phyloP scores from a whole-genome alignment of 2,329 filamentous ascomycete species.

The Calonectria crousiana region DNA sequence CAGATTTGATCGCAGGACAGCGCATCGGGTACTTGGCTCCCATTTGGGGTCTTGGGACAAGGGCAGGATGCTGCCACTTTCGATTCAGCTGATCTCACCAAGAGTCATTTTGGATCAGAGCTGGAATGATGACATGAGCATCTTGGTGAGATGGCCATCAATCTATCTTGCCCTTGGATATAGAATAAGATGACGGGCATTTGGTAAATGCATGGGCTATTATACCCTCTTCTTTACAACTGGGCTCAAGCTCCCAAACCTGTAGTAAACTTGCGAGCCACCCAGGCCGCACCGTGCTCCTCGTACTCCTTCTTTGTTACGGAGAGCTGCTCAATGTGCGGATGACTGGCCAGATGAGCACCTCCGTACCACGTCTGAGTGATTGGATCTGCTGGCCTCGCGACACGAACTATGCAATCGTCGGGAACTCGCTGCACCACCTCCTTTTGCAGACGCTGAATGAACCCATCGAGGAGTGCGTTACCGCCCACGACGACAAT shows the following conservation, averaged over 20 bases:
- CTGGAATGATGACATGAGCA: neutral
- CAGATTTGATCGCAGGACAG: neutral
- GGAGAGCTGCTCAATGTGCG: constrained; percentile 73
- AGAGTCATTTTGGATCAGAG: neutral
- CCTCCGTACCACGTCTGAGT: constrained; percentile 88
- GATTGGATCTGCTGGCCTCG: constrained; percentile 78
- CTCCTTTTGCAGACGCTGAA: constrained; percentile 82
- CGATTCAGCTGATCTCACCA: neutral
- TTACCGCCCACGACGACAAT: constrained; percentile 92
- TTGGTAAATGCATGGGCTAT: neutral
- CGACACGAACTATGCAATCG: constrained; percentile 82
- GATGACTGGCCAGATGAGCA: constrained; percentile 79
- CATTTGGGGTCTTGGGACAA: neutral
- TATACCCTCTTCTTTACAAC: neutral
- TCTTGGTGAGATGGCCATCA: neutral
- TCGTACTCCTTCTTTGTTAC: constrained; percentile 94
- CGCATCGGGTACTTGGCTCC: neutral
- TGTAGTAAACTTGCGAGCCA: constrained; percentile 75
- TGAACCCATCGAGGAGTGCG: constrained; percentile 82
- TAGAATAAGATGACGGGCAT: neutral
- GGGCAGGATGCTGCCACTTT: too few species aligned
- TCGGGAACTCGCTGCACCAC: constrained; percentile 78
- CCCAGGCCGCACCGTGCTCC: constrained; percentile 83
- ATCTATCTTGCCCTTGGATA: neutral
- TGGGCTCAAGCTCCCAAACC: constrained; percentile 37